A percentile compares a stretch with the other conserved stretches of the same genome.
Conservation (phyloP, 2,329 filamentous ascomycete genomes). For the Colletotrichum liriopes region DNA sequence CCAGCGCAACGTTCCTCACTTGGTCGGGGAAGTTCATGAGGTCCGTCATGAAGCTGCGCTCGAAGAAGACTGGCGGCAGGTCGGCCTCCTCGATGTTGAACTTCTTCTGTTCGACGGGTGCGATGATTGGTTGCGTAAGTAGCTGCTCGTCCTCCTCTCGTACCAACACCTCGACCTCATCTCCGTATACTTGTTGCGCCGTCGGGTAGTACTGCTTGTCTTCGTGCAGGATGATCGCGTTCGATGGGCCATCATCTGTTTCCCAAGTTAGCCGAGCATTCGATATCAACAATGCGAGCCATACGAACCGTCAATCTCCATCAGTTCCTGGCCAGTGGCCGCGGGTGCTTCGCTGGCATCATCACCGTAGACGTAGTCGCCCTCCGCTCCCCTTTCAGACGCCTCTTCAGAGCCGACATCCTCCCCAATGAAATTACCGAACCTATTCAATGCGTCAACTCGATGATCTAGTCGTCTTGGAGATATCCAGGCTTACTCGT, state of each 20-base stretch:
- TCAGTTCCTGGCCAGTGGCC: slow-evolving; percentile 83
- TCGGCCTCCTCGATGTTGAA: slow-evolving; percentile 95
- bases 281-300: background rate
- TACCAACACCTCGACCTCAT: slow-evolving; percentile 94
- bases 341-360: slow-evolving; percentile 77
- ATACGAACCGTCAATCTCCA: slow-evolving; percentile 87
- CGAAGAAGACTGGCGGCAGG: slow-evolving; percentile 89
- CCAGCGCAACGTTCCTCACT: slow-evolving; percentile 91
- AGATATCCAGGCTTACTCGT: slow-evolving; percentile 75
- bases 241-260: slow-evolving; percentile 81
- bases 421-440: slow-evolving; percentile 98
- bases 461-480: too few relatives aligned
- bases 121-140: slow-evolving; percentile 92
- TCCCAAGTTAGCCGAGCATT: slow-evolving; percentile 7
- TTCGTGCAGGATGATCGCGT: slow-evolving; percentile 97
- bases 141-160: slow-evolving; percentile 98
- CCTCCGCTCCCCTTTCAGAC: slow-evolving; percentile 82
- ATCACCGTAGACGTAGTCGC: slow-evolving; percentile 87
- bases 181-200: slow-evolving; percentile 95
- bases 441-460: slow-evolving; percentile 69
- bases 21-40: slow-evolving; percentile 97
- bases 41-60: slow-evolving; percentile 93
- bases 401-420: slow-evolving; percentile 88
- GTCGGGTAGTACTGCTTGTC: slow-evolving; percentile 99
- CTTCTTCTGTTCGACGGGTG: slow-evolving; percentile 93